These are phyloP conservation scores for Candida orba DNA, from an alignment of 805 yeast genomes.

Conservation along the genomic window DNA sequence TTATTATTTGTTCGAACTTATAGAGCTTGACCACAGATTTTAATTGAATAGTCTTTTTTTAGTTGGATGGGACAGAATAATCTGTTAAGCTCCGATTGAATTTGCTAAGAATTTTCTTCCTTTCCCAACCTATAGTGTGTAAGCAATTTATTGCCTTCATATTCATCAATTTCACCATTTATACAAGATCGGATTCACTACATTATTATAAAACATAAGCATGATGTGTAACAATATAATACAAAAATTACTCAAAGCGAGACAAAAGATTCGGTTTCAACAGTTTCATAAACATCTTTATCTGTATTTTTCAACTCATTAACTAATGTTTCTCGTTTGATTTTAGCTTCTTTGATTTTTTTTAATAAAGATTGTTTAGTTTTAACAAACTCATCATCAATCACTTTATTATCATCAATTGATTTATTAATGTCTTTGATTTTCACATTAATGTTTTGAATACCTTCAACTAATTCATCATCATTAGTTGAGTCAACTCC, in stretches of 20 bases:
- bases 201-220: too few relatives aligned
- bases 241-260: background rate
- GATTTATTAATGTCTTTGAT: conserved; percentile 2
- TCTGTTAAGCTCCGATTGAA: too few relatives aligned
- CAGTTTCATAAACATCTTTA: conserved; percentile 10
- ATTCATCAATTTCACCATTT: too few relatives aligned
- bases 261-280: conserved; percentile 15
- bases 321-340: conserved; percentile 14
- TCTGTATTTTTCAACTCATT: conserved; percentile 12
- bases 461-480: background rate
- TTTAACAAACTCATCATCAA: conserved; percentile 6
- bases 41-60: too few relatives aligned
- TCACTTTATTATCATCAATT: background rate
- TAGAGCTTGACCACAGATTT: too few relatives aligned
- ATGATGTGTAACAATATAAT: background rate
- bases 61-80: background rate
- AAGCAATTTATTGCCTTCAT: too few relatives aligned
- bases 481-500: conserved; percentile 1
- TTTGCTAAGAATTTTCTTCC: too few relatives aligned
- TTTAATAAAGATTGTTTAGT: conserved; percentile 12
- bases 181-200: too few relatives aligned
- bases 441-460: conserved; percentile 5
- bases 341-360: conserved; percentile 17
- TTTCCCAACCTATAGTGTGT: too few relatives aligned
- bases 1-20: too few relatives aligned